Conservation (phyloP, 495 filamentous ascomycete species). For the Platismatia glauca region DNA sequence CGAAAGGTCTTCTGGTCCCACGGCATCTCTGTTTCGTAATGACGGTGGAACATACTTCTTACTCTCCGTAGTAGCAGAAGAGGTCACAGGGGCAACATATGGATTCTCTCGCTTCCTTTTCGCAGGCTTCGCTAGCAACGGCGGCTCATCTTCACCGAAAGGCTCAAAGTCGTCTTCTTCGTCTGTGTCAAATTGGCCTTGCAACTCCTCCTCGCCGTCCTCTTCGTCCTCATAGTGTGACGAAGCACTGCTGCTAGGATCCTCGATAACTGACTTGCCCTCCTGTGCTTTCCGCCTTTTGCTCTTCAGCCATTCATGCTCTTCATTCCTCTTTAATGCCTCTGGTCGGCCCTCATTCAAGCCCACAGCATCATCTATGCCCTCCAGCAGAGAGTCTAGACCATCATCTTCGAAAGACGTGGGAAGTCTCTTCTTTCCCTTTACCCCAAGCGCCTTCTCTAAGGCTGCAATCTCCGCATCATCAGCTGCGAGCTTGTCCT, state of each 20-base stretch:
- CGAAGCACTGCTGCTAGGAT: conserved; percentile 27
- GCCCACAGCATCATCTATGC: conserved; percentile 46
- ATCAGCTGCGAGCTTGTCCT: conserved; percentile 60
- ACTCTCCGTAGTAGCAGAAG: conserved; percentile 23
- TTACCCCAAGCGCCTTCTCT: conserved; percentile 83
- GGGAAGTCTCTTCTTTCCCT: conserved; percentile 62
- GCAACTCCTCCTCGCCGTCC: conserved; percentile 26
- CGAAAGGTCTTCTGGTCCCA: conserved; percentile 57
- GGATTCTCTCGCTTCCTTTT: conserved; percentile 47
- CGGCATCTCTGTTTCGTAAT: conserved; percentile 52
- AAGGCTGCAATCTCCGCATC: conserved; percentile 81
- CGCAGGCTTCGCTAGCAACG: conserved; percentile 28
- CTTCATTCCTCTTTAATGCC: conserved; percentile 48
- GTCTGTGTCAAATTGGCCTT: conserved; percentile 30
- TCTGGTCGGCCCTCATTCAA: conserved; percentile 26
- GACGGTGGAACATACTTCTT: conserved; percentile 85
- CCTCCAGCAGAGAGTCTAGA: conserved; percentile 68
- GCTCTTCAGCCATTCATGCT: conserved; percentile 47
- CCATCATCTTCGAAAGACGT: conserved; percentile 81
- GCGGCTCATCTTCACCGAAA: conserved; percentile 26
- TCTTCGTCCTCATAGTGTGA: conserved; percentile 19
- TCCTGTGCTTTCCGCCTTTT: conserved; percentile 60
- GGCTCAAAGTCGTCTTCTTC: conserved; percentile 33
- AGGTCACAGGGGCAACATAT: conserved; percentile 46
- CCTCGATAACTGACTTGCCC: conserved; percentile 27